Evolutionary conservation across 352 stramenopile species (phyloP).

Genomic region (Globisporangium takayamanum): DNA sequence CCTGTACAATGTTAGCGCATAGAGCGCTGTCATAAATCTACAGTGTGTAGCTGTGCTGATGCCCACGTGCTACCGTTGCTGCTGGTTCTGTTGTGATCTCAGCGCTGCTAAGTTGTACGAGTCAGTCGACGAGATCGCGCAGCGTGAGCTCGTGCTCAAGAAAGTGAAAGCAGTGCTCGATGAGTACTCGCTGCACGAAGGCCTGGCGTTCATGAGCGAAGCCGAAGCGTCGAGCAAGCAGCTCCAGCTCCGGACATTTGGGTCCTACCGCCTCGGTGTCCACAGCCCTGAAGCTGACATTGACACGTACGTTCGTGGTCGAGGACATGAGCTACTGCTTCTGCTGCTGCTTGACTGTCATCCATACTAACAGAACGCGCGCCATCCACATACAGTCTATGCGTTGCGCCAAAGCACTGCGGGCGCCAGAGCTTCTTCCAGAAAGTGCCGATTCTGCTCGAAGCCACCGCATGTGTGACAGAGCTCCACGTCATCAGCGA

Average conservation of each 20-base stretch:
- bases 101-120: constrained; percentile 73
- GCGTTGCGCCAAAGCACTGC: constrained; percentile 75
- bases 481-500: constrained; percentile 79
- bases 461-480: constrained; percentile 61
- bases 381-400: constrained; percentile 36
- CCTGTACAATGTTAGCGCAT: not conserved
- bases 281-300: constrained; percentile 85
- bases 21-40: too few relatives aligned
- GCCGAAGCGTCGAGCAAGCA: constrained; percentile 25
- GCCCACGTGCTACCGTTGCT: not conserved
- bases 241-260: constrained; percentile 87
- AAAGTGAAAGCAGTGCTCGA: constrained; percentile 60
- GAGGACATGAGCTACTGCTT: not conserved
- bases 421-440: constrained; percentile 85
- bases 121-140: constrained; percentile 49
- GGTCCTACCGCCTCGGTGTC: constrained; percentile 85
- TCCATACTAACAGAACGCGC: not conserved
- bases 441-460: constrained; percentile 70
- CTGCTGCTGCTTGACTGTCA: not conserved
- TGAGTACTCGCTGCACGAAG: constrained; percentile 78
- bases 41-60: too few relatives aligned
- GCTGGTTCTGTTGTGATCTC: not conserved
- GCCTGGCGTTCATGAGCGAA: constrained; percentile 36
- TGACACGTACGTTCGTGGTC: constrained; percentile 47
- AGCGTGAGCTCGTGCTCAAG: constrained; percentile 57